Base-by-base conservation (phyloP, 2,329 filamentous ascomycete species). In the Stemphylium vesicarium region DNA sequence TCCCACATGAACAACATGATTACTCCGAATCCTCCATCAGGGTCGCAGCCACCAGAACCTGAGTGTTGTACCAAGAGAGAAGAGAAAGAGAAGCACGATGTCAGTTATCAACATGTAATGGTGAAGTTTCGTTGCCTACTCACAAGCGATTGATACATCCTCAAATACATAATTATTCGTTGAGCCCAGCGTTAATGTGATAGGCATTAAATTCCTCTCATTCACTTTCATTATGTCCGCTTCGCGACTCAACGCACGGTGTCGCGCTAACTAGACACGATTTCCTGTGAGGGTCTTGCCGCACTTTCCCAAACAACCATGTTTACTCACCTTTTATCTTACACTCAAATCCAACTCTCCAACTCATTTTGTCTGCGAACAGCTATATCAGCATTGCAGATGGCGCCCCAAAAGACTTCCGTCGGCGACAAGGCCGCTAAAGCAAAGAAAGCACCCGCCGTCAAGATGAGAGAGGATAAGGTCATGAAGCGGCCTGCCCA, bases 401-500 rank as follows among this genome's bases (percentile, higher is more conserved):
- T 59, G 56, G 40, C 44, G 16, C 38, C 26, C n/a, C 29, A 18
- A 18, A 47, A 29, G 29, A 10, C 50, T 26, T 3, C 29, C 20
- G 10, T 16, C 4, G 10, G 43, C 12, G 36, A 33, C 24, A 53
- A 51, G 24, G 26, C 22, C 2, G 31, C 29, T 12, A 37, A 32
- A 32, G 18, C 40, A n/a, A 45, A 49, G 16, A 51, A 51, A 8
- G 38, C 22, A 10, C 11, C 31, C 12, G 5, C 12, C 5, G 5
- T 13, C 11, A 50, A 54, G 13, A 49, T 39, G 26, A 52, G 13
- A 11, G 37, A 29, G 4, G 18, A 51, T 18, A 46, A 48, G 15
- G 43, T 56, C 9, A 31, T 41, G 29, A 64, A 64, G 49, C 53
- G 60, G 6, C 57, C 57, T 20, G 35, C 39, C 3, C 60, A 62